These are phyloP conservation scores for Dioscorea zingiberensis DNA, from an alignment of 106 monocot species.

Conservation along the genomic window DNA sequence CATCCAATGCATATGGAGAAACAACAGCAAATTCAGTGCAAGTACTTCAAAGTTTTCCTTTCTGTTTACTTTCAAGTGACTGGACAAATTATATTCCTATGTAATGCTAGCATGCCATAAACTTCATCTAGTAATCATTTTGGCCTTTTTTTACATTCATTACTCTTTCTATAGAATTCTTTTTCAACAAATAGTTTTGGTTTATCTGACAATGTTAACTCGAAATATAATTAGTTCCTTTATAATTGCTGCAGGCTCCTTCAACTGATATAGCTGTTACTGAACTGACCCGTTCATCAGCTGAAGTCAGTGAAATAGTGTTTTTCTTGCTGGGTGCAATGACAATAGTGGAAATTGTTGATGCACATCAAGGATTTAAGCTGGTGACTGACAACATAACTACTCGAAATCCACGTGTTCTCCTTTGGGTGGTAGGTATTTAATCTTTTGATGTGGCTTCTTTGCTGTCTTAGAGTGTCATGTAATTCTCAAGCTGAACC, in stretches of 20 bases:
- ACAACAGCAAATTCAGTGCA: too few relatives aligned
- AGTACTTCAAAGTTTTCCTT: too few relatives aligned
- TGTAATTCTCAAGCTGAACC: background rate
- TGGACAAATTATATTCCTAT: too few relatives aligned
- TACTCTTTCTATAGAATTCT: too few relatives aligned
- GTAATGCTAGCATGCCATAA: too few relatives aligned
- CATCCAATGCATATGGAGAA: too few relatives aligned
- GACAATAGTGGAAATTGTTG: constrained; percentile 98
- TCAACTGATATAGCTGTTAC: constrained; percentile 91
- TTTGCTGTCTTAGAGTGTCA: background rate
- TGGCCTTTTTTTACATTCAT: too few relatives aligned
- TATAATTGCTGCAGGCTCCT: constrained; percentile 56
- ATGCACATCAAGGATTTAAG: constrained; percentile 99
- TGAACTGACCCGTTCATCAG: constrained; percentile 68
- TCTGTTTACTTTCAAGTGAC: too few relatives aligned
- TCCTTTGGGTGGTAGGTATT: constrained; percentile 94
- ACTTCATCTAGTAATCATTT: too few relatives aligned
- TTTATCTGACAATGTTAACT: too few relatives aligned
- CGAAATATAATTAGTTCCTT: too few relatives aligned
- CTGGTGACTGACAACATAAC: constrained; percentile 96
- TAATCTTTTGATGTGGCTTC: background rate
- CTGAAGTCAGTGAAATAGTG: constrained; percentile 97
- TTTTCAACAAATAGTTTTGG: too few relatives aligned
- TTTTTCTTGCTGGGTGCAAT: constrained; percentile 98
- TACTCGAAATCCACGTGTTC: constrained; percentile 74